Evolutionary conservation across 2,329 filamentous ascomycete genomes (phyloP).

Genomic region (Stenocarpella maydis): DNA sequence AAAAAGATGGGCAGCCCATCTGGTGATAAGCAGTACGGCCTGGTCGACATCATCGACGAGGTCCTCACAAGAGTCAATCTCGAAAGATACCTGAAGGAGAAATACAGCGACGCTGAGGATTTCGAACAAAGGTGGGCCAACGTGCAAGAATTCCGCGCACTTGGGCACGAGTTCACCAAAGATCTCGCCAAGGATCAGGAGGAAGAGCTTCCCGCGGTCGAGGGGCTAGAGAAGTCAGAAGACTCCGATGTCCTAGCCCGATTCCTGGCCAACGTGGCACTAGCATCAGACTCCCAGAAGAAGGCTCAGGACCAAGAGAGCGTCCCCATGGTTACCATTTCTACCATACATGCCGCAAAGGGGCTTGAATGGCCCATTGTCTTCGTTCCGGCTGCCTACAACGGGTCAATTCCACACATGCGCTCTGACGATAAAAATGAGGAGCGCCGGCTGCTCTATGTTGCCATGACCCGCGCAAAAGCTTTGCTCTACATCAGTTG

Average conservation of each 20-base stretch:
- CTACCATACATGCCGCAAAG: slow-evolving; percentile 95
- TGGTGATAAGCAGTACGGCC: slow-evolving; percentile 44
- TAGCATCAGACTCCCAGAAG: slow-evolving; percentile 81
- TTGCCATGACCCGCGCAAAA: slow-evolving; percentile 95
- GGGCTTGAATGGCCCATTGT: slow-evolving; percentile 96
- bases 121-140: slow-evolving; percentile 86
- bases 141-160: slow-evolving; percentile 83
- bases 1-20: slow-evolving; percentile 43
- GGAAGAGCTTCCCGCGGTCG: slow-evolving; percentile 70
- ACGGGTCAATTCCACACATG: slow-evolving; percentile 89
- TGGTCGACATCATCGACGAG: slow-evolving; percentile 60
- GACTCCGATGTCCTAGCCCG: slow-evolving; percentile 72
- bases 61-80: slow-evolving; percentile 74
- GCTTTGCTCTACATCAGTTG: slow-evolving; percentile 86
- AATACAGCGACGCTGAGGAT: slow-evolving; percentile 76
- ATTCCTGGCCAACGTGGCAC: slow-evolving; percentile 88
- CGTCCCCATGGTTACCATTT: slow-evolving; percentile 80
- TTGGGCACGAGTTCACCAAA: slow-evolving; percentile 76
- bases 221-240: slow-evolving; percentile 73
- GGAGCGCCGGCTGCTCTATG: slow-evolving; percentile 88
- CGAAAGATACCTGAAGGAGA: slow-evolving; percentile 75
- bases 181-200: slow-evolving; percentile 56
- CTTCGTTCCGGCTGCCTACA: slow-evolving; percentile 89
- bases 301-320: slow-evolving; percentile 64
- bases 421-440: slow-evolving; percentile 87